phyloP scores from a whole-genome alignment of 306 rosid species.

The Morella rubra region DNA sequence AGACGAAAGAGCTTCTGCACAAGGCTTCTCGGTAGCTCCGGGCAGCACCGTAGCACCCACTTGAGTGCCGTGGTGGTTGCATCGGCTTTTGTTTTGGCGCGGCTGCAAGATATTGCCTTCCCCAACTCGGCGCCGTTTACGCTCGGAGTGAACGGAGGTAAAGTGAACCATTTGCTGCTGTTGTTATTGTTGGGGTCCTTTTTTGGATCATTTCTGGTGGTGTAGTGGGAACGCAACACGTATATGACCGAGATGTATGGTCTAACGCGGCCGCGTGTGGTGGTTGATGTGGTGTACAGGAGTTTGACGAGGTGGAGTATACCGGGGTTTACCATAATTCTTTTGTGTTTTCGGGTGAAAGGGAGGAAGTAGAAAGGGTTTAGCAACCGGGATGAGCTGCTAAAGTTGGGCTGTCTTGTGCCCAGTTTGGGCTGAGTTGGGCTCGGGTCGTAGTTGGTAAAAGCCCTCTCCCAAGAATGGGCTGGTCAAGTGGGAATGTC shows the following conservation, averaged over 20 bases:
- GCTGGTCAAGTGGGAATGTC: too few relatives aligned
- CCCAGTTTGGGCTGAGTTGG: not conserved
- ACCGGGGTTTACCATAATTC: slow-evolving; percentile 11
- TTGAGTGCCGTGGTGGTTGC: slow-evolving; percentile 61
- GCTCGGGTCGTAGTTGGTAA: not conserved
- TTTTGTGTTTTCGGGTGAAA: not conserved
- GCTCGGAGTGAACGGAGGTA: slow-evolving; percentile 57
- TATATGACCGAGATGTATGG: slow-evolving; percentile 10
- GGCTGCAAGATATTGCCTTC: slow-evolving; percentile 25
- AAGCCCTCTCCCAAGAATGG: too few relatives aligned
- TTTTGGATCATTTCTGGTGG: slow-evolving; percentile 18
- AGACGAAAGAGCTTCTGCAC: slow-evolving; percentile 90
- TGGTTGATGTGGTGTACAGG: slow-evolving; percentile 5
- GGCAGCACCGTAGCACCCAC: slow-evolving; percentile 83
- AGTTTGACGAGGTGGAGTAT: slow-evolving; percentile 37
- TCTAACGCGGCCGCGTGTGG: not conserved
- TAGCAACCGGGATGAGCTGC: not conserved
- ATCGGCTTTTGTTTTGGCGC: slow-evolving; percentile 2
- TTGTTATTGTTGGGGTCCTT: slow-evolving; percentile 10
- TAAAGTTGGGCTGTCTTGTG: too few relatives aligned
- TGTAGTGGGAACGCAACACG: slow-evolving; percentile 6
- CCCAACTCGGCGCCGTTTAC: slow-evolving; percentile 34
- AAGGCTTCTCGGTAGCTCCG: slow-evolving; percentile 68
- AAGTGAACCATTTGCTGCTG: slow-evolving; percentile 52
- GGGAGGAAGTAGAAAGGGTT: not conserved